phyloP scores from a whole-genome alignment of 192 early-diverging fungal genomes.

The Backusella parvicylindrica region DNA sequence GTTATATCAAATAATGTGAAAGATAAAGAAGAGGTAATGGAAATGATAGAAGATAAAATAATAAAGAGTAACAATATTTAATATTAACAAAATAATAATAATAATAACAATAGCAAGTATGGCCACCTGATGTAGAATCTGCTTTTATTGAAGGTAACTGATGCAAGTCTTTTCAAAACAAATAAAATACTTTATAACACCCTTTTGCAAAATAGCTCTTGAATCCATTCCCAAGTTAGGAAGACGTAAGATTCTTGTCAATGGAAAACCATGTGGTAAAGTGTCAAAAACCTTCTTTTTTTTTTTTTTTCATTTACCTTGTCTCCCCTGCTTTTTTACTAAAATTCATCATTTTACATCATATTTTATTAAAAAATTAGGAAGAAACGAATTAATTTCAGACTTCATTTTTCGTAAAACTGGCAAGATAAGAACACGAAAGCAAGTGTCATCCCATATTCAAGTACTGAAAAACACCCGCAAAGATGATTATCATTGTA shows the following conservation, averaged over 20 bases:
- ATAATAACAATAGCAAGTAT: slow-evolving; percentile 40
- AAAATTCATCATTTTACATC: slow-evolving; percentile 17
- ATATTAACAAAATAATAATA: not conserved
- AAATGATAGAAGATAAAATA: not conserved
- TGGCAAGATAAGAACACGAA: slow-evolving; percentile 59
- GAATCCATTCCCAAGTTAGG: slow-evolving; percentile 51
- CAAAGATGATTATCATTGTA: slow-evolving; percentile 53
- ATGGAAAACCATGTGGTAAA: slow-evolving; percentile 48
- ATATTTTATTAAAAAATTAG: slow-evolving; percentile 20
- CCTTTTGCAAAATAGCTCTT: slow-evolving; percentile 33
- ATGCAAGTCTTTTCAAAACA: not conserved
- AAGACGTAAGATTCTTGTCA: slow-evolving; percentile 46
- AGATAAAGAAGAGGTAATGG: slow-evolving; percentile 28
- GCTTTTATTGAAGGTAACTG: slow-evolving; percentile 56
- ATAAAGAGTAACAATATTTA: not conserved
- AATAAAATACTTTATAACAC: slow-evolving; percentile 2
- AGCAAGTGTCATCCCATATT: slow-evolving; percentile 78
- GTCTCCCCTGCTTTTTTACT: not conserved
- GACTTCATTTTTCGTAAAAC: slow-evolving; percentile 73
- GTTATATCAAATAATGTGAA: slow-evolving; percentile 8
- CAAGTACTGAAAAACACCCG: slow-evolving; percentile 76
- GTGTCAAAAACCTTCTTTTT: slow-evolving; percentile 22
- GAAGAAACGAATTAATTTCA: slow-evolving; percentile 74
- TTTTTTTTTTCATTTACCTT: slow-evolving; percentile 31
- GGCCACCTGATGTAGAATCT: slow-evolving; percentile 57